Evolutionary conservation across 371 early-diverging fungal species (phyloP), one percentile per base, ranked within the genome.

Genomic region (Rhizopus sp.): DNA sequence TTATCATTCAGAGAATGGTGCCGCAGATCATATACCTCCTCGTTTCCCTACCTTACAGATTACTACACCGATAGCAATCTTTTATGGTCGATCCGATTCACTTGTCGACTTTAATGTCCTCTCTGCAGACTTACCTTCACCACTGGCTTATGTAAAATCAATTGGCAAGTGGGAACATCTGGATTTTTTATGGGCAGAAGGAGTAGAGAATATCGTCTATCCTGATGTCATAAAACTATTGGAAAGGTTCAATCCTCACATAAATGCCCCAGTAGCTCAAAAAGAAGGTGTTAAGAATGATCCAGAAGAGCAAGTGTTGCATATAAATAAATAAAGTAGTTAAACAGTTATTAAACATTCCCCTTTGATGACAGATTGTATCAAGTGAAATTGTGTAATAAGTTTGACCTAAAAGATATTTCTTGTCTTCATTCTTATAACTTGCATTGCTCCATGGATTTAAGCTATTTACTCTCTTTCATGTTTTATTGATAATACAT

Each of bases 51-150:
- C 93, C 0, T 75, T 85, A 29, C 91, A 88, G 41, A 95, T 97
- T 57, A 70, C 69, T 37, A 91, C 93, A 2, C 93, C 91, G 0
- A 86, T 95, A 29, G 93, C 93, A 9, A 72, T 97, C 46, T 95
- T 96, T 72, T 91, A 94, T 60, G 97, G 97, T 40, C 91, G 91
- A 13, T 77, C 84, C 4, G 96, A 96, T 60, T 87, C 93, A 1
- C 74, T 97, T 13, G 88, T 92, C 0, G 88, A 95, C 44, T 87
- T 92, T 39, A 59, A 83, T 31, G 77, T 75, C 9, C 65, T 93
- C 9, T 54, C 86, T 3, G 75, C 75, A 5, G 83, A 88, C 39
- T 48, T 87, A 9, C 88, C 87, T 1, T 53, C 66, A 0, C 78
- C 77, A 5, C 68, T 85, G 8, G 84, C 79, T 0, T 86, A 85